These are phyloP conservation scores for Cordyceps pruinosa DNA, from an alignment of 2,329 filamentous ascomycete species.

Conservation along the genomic window DNA sequence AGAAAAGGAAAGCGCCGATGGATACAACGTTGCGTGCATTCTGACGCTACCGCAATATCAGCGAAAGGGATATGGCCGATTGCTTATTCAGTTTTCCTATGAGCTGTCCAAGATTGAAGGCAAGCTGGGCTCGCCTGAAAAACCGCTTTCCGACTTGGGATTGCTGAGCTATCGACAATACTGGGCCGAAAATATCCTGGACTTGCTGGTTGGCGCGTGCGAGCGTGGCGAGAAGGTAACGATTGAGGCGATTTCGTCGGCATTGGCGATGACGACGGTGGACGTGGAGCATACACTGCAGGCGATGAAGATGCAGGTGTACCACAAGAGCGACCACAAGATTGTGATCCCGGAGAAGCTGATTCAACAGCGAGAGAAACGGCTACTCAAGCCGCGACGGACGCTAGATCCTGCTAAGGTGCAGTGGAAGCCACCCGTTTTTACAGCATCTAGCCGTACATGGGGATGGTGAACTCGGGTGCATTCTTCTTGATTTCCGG, in stretches of 20 bases:
- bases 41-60: slow-evolving; percentile 94
- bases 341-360: slow-evolving; percentile 85
- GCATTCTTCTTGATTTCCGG: background rate
- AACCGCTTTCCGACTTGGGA: slow-evolving; percentile 89
- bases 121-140: slow-evolving; percentile 93
- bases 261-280: slow-evolving; percentile 91
- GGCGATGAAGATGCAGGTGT: slow-evolving; percentile 89
- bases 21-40: slow-evolving; percentile 97
- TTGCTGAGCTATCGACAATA: slow-evolving; percentile 92
- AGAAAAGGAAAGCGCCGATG: slow-evolving; percentile 93
- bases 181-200: slow-evolving; percentile 92
- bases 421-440: slow-evolving; percentile 94
- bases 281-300: slow-evolving; percentile 94
- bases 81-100: slow-evolving; percentile 96
- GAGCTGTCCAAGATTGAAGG: slow-evolving; percentile 92
- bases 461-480: slow-evolving; percentile 75
- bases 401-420: slow-evolving; percentile 71
- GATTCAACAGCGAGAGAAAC: slow-evolving; percentile 70
- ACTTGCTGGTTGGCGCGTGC: slow-evolving; percentile 69
- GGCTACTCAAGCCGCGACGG: slow-evolving; percentile 69
- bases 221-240: slow-evolving; percentile 66
- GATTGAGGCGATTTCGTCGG: slow-evolving; percentile 73
- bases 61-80: slow-evolving; percentile 83
- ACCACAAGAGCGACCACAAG: slow-evolving; percentile 94
- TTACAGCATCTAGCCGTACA: slow-evolving; percentile 79